These are phyloP conservation scores for Monosporozyma solicola DNA, from an alignment of 805 yeast species.

Conservation along the genomic window DNA sequence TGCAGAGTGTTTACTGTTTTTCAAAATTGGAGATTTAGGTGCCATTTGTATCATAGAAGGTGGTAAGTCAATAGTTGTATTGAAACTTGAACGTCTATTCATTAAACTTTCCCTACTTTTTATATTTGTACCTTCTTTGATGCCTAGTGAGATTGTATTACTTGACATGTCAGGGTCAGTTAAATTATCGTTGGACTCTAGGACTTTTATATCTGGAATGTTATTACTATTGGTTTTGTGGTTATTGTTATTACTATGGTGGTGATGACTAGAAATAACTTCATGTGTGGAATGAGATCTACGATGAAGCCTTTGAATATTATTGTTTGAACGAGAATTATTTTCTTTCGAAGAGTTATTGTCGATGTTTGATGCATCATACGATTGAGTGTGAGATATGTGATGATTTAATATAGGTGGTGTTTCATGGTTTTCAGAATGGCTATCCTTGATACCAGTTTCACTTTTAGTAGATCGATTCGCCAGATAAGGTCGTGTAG, in stretches of 20 bases:
- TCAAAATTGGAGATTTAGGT: slow-evolving; percentile 67
- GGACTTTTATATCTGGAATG: slow-evolving; percentile 1
- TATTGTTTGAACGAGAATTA: background rate
- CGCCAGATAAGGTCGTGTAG: background rate
- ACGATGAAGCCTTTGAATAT: slow-evolving; percentile 1
- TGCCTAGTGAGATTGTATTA: background rate
- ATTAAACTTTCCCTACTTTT: background rate
- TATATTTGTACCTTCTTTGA: background rate
- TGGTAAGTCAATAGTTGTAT: slow-evolving; percentile 37
- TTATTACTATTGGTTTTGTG: background rate
- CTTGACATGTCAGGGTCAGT: background rate
- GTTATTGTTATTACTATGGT: background rate
- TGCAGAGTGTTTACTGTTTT: slow-evolving; percentile 27
- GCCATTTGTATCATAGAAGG: slow-evolving; percentile 61
- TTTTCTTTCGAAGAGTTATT: background rate
- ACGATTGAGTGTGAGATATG: background rate
- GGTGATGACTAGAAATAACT: background rate
- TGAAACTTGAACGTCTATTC: slow-evolving; percentile 26
- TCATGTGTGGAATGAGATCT: background rate
- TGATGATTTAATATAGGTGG: background rate
- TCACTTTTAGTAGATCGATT: background rate
- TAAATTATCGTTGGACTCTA: background rate
- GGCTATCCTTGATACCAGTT: background rate
- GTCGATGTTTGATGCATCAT: background rate
- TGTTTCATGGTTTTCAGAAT: background rate